Conservation (phyloP, 164 flowering plant species). For the Vitis vinifera region DNA sequence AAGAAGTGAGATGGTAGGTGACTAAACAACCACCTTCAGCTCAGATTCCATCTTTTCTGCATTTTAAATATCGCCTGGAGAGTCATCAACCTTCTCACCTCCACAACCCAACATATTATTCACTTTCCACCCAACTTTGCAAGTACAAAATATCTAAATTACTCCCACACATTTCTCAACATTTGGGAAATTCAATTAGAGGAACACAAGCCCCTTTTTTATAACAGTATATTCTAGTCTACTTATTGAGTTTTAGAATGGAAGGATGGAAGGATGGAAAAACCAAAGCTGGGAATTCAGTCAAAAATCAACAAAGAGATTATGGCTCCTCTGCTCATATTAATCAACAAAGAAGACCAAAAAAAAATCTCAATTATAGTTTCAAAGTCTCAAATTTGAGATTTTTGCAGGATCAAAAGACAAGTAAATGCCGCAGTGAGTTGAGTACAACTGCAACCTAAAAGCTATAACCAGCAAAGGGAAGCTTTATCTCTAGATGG, state of each 20-base stretch:
- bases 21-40: slow-evolving; percentile 3
- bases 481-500: no score
- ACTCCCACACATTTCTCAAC: no score
- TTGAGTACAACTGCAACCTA: no score
- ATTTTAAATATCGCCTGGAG: not conserved
- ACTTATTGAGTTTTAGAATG: not conserved
- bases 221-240: not conserved
- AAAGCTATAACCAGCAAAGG: no score
- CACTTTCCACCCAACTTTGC: not conserved
- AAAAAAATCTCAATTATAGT: no score
- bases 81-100: slow-evolving; percentile 8
- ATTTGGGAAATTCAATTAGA: not conserved
- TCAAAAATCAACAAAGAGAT: not conserved
- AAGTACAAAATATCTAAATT: not conserved
- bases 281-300: not conserved
- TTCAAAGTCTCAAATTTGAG: no score
- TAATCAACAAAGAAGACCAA: no score
- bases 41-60: not conserved
- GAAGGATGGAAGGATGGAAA: not conserved
- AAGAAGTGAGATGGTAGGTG: slow-evolving; percentile 8
- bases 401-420: no score
- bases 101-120: slow-evolving; percentile 5
- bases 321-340: no score
- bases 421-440: no score
- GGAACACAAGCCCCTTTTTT: not conserved